Base-by-base conservation (phyloP, 2,329 filamentous ascomycete genomes). In the Colletotrichum musae region DNA sequence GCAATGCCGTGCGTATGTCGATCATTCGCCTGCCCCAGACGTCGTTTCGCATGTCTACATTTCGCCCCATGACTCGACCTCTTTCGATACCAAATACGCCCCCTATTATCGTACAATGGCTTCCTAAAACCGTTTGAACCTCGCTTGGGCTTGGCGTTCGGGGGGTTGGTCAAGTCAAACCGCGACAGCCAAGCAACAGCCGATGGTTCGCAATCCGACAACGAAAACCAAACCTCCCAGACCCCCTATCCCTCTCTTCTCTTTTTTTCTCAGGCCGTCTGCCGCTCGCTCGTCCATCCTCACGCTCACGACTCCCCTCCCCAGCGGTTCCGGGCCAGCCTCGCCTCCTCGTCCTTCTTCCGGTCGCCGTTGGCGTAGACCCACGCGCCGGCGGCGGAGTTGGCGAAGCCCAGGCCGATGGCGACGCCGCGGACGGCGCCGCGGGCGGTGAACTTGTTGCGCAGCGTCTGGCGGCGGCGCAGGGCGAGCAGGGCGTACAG, bases 401-500 rank as follows among this genome's bases (percentile, higher is more conserved):
- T 90, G 12, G 77, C 79, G 0, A 79, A 67, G 0, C 84, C 87
- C 47, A 90, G 74, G 2, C 81, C 86, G 54, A 89, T 77, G 16
- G 88, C 86, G 0, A 78, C 74, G 6, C 82, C 85, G 21, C 87
- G 81, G n/a, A 89, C 85, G 1, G 80, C 75, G 5, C 87, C 87
- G 18, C 87, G 80, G 13, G 83, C 77, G 13, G 82, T 81, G 72
- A 88, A 82, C 68, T 83, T 84, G 50, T 77, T 75, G 43, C 79
- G 77, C n/a, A 80, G 58, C 48, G 77, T 70, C 73, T 83, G 82
- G 21, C 85, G 79, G 51, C 83, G 78, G 4, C 88, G 84, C 70
- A 88, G 77, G 1, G 88, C 87, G 58, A 89, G 79, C 45, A 90
- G 78, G 4, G 85, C 84, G 76, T 90, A 90, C 16, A 89, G 80